A percentile compares a stretch with the other conserved stretches of the same genome.
phyloP scores from a whole-genome alignment of 352 stramenopile genomes.

The Globisporangium cystogenes region DNA sequence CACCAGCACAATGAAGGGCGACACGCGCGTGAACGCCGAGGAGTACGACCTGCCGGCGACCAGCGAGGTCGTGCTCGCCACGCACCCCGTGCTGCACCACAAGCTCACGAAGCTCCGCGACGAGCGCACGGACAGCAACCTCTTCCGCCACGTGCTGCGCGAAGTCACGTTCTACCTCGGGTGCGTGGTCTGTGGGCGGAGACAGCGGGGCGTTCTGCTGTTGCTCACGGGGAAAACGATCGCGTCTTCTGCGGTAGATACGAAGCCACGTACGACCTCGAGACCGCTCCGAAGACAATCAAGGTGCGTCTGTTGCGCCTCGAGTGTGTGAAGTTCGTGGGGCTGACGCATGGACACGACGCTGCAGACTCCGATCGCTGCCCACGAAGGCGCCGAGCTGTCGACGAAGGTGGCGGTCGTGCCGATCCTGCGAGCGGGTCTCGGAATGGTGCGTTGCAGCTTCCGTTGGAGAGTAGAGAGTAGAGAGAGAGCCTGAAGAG shows the following conservation, averaged over 20 bases:
- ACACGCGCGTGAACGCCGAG: slow-evolving; percentile 59
- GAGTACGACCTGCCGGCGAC: slow-evolving; percentile 53
- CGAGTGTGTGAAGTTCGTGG: background rate
- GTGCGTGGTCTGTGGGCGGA: slow-evolving; percentile 49
- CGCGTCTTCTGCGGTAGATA: slow-evolving; percentile 43
- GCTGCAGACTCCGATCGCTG: slow-evolving; percentile 59
- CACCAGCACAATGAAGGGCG: slow-evolving; percentile 40
- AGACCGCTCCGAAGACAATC: slow-evolving; percentile 65
- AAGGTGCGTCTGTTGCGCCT: slow-evolving; percentile 24
- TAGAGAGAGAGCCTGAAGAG: too few relatives aligned
- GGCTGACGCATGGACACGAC: background rate
- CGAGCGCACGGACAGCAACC: slow-evolving; percentile 86
- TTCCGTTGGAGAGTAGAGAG: background rate
- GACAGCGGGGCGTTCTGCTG: background rate
- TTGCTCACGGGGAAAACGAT: background rate
- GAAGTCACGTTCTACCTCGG: slow-evolving; percentile 98
- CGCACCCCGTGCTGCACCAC: slow-evolving; percentile 91
- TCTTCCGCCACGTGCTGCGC: slow-evolving; percentile 94
- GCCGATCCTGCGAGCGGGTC: slow-evolving; percentile 92
- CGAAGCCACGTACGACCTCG: slow-evolving; percentile 70
- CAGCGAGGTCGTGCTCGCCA: slow-evolving; percentile 80
- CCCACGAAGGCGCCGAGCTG: slow-evolving; percentile 85
- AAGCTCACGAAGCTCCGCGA: slow-evolving; percentile 97
- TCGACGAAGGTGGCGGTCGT: slow-evolving; percentile 92
- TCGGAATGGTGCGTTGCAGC: slow-evolving; percentile 65